Evolutionary conservation across 1,284 basidiomycete genomes (phyloP).

Genomic region (Phylloboletellus chloephorus): DNA sequence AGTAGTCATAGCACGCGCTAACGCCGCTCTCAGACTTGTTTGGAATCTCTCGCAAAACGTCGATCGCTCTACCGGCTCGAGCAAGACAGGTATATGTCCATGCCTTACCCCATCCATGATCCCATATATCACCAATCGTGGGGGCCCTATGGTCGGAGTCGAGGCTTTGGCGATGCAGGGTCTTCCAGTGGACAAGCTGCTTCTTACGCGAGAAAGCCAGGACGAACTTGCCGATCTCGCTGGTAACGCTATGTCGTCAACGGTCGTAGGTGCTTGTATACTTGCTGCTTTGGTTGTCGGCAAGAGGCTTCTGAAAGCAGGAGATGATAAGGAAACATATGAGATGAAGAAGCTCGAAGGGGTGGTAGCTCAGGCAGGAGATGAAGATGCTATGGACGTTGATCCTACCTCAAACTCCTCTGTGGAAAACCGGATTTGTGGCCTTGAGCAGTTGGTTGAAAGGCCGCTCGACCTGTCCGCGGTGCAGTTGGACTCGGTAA

Average conservation of each 20-base stretch:
- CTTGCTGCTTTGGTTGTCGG: constrained; percentile 74
- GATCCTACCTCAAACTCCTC: constrained; percentile 32
- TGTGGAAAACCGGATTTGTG: constrained; percentile 54
- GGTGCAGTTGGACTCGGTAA: constrained; percentile 43
- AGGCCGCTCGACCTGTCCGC: constrained; percentile 68
- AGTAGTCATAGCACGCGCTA: constrained; percentile 11
- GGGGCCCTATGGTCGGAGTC: constrained; percentile 92
- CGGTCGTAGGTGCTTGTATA: constrained; percentile 90
- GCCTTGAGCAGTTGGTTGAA: constrained; percentile 60
- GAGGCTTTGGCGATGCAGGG: constrained; percentile 94
- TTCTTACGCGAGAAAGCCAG: constrained; percentile 89
- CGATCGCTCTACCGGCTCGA: constrained; percentile 80
- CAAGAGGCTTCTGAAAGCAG: constrained; percentile 58
- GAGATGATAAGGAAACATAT: constrained; percentile 57
- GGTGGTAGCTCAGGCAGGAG: constrained; percentile 36
- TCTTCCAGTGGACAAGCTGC: constrained; percentile 84
- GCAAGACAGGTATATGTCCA: constrained; percentile 79
- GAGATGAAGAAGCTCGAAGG: constrained; percentile 50
- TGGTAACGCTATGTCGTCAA: constrained; percentile 96
- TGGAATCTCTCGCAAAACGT: constrained; percentile 99
- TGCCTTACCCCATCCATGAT: constrained; percentile 97
- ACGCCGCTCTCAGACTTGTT: constrained; percentile 52
- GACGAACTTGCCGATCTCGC: constrained; percentile 93
- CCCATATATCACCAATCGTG: constrained; percentile 91
- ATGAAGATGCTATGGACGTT: constrained; percentile 43